Evolutionary conservation across 768 basidiomycete genomes (phyloP), one percentile per base, ranked within the genome.

Genomic region (Psilocybe cubensis): DNA sequence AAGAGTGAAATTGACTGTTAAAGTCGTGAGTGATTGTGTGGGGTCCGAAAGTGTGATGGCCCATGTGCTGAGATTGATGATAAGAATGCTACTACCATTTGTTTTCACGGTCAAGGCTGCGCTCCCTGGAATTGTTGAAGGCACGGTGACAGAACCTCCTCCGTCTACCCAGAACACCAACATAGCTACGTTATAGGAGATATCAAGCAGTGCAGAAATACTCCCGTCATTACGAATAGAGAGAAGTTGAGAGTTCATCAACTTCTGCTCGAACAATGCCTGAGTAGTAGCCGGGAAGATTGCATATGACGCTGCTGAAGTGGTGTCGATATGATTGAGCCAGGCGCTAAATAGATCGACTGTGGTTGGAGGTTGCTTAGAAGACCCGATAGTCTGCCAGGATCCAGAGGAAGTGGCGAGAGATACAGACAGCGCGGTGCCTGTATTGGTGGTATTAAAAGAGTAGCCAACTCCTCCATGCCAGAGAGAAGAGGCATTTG

Each of bases 391-490:
- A 12, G 70, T 59, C 7, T 78, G 70, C 88, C 88, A 89, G 59
- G 80, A 75, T 5, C 87, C 87, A 0, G 76, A 79, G 56, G 77
- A 75, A 31, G 75, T 56, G 3, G 81, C 82, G 3, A 78, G 72
- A 38, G 82, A 70, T 1, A 79, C n/a, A 3, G 70, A 68, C 31
- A 79, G 54, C 1, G 73, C 66, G 2, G 78, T 4, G 72, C 61
- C 72, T 18, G 78, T 63, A 7, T 63, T 64, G 48, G 68, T 63
- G 31, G 65, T 63, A 20, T 60, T 61, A 63, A 89, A 79, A 4
- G 69, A 56, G 65, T 89, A 89, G 3, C 88, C 88, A 18, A 86
- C 79, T 43, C 75, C 72, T 46, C 78, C 85, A 64, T 89, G 87
- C 83, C 85, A 88, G 6, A 89, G 74, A 4, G 81, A 74, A 3